These are phyloP conservation scores for Trichoderma sp. DNA, from an alignment of 2,329 filamentous ascomycete species.

Conservation along the genomic window DNA sequence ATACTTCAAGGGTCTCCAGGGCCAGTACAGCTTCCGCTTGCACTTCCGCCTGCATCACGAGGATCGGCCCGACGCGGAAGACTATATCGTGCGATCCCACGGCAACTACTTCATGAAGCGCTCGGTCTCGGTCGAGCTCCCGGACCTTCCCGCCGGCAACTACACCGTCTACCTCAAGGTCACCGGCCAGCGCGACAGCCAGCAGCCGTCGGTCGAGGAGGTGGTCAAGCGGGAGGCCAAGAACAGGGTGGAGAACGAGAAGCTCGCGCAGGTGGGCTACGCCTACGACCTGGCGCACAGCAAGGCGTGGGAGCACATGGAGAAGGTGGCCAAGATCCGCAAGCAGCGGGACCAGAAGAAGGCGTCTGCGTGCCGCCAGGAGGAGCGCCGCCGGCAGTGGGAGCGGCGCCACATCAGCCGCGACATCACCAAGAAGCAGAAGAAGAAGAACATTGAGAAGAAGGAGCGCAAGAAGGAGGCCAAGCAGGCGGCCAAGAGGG, in stretches of 20 bases:
- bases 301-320: constrained; percentile 56
- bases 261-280: constrained; percentile 59
- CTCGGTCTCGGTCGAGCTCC: constrained; percentile 61
- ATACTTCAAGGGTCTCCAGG: constrained; percentile 63
- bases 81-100: constrained; percentile 62
- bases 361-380: constrained; percentile 49
- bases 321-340: constrained; percentile 53
- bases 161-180: constrained; percentile 62
- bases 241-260: constrained; percentile 55
- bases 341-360: constrained; percentile 54
- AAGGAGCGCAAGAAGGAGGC: constrained; percentile 37
- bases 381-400: constrained; percentile 53
- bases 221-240: constrained; percentile 57
- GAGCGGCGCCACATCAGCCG: constrained; percentile 51
- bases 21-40: constrained; percentile 57
- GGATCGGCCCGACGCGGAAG: constrained; percentile 54
- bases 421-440: constrained; percentile 47
- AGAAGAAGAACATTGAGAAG: constrained; percentile 45
- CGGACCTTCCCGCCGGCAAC: constrained; percentile 56
- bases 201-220: constrained; percentile 53
- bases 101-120: constrained; percentile 61
- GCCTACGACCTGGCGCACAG: constrained; percentile 63
- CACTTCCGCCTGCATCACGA: constrained; percentile 55
- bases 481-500: constrained; percentile 33
- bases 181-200: constrained; percentile 51